Conservation (phyloP, 2,329 filamentous ascomycete species). For the Amauroascus verrucosus region DNA sequence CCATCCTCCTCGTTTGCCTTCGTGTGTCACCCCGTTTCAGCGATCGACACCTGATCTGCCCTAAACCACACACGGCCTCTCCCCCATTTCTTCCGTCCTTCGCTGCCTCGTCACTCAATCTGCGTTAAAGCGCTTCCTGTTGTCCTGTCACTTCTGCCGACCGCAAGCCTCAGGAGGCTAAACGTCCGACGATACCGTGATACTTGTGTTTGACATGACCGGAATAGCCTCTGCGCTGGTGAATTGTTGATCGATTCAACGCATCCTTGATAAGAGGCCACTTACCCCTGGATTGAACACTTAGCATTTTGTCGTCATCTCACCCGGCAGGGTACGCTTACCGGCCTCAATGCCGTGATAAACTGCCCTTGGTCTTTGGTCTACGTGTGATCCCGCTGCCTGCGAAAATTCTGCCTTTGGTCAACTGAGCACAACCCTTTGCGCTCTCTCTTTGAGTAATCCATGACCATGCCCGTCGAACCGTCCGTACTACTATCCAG, state of each 20-base stretch:
- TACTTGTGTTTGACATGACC: not conserved
- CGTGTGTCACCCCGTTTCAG: slow-evolving; percentile 11
- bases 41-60: slow-evolving; percentile 5
- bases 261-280: not conserved
- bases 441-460: not conserved
- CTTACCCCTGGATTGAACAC: slow-evolving; percentile 5
- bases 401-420: not conserved
- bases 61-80: not conserved
- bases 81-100: not conserved
- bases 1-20: not conserved
- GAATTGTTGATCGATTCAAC: not conserved
- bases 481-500: not conserved
- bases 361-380: not conserved
- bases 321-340: not conserved
- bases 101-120: not conserved
- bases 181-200: not conserved
- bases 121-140: not conserved
- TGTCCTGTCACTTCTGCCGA: not conserved
- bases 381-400: not conserved
- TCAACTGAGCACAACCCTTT: not conserved
- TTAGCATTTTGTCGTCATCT: slow-evolving; percentile 5
- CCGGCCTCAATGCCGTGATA: not conserved
- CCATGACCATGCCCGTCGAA: not conserved
- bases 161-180: not conserved
- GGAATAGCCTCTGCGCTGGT: not conserved